A percentile compares a stretch with the other conserved stretches of the same genome.
Evolutionary conservation across 192 early-diverging fungal genomes (phyloP).

Genomic region (Coemansia sp.): DNA sequence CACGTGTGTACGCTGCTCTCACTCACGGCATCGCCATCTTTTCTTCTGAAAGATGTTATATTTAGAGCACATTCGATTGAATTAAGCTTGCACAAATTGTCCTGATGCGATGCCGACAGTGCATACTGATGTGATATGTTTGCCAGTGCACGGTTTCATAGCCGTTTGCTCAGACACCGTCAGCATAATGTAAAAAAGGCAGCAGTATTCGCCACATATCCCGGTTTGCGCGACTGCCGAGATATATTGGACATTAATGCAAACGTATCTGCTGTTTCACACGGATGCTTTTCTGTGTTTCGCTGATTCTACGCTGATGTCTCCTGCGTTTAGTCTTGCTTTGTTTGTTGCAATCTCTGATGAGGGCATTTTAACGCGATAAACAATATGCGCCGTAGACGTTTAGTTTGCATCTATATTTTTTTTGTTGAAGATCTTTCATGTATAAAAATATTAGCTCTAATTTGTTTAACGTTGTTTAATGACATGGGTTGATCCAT

Average conservation of each 20-base stretch:
- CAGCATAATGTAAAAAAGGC: background rate
- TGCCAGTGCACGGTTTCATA: background rate
- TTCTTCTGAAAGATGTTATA: background rate
- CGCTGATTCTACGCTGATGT: background rate
- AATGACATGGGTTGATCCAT: conserved; percentile 1
- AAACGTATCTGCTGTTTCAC: background rate
- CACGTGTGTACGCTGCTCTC: background rate
- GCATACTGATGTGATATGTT: background rate
- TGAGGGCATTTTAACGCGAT: background rate
- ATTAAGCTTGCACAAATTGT: conserved; percentile 1
- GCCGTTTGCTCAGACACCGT: background rate
- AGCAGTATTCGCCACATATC: background rate
- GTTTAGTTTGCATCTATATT: background rate
- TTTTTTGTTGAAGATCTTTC: background rate
- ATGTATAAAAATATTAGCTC: background rate
- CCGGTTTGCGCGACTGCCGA: background rate
- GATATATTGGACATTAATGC: background rate
- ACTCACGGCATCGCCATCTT: background rate
- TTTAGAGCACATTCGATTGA: background rate
- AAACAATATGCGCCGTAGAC: background rate
- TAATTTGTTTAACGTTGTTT: background rate
- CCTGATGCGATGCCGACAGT: background rate
- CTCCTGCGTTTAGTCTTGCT: background rate
- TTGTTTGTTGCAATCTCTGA: background rate
- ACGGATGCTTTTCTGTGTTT: background rate